Conservation (phyloP, 169 alveolate species). For the Eimeria maxima region DNA sequence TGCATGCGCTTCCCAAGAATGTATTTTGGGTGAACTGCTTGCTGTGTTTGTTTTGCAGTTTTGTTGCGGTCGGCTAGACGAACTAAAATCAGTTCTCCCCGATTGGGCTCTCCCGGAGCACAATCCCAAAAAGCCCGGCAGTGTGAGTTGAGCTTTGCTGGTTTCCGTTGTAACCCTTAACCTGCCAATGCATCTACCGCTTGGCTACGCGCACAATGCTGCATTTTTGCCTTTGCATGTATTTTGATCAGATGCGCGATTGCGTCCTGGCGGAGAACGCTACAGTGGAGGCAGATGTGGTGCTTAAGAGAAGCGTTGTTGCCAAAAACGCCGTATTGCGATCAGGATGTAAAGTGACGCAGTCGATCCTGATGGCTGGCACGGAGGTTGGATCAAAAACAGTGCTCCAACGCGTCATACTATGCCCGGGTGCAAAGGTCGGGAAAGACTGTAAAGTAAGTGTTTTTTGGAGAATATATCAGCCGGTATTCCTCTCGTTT, state of each 20-base stretch:
- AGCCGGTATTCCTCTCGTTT: background rate
- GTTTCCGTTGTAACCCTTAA: background rate
- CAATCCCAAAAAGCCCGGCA: conserved; percentile 61
- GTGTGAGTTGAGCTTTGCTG: conserved; percentile 67
- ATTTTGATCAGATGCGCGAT: conserved; percentile 79
- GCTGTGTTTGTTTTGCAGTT: conserved; percentile 43
- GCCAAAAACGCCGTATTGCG: conserved; percentile 66
- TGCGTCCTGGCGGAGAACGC: conserved; percentile 80
- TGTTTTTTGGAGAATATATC: background rate
- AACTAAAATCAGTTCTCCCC: conserved; percentile 67
- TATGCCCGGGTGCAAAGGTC: conserved; percentile 64
- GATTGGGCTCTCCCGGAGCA: conserved; percentile 82
- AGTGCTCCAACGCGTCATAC: conserved; percentile 69
- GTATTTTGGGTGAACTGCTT: background rate
- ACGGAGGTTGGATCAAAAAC: conserved; percentile 60
- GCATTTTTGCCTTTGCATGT: conserved; percentile 12
- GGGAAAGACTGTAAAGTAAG: conserved; percentile 82
- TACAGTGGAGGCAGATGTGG: conserved; percentile 66
- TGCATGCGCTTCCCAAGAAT: no score
- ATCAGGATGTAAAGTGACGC: conserved; percentile 69
- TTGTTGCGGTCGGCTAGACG: conserved; percentile 80
- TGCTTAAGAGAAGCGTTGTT: conserved; percentile 79
- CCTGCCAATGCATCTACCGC: background rate
- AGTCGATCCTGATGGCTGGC: conserved; percentile 75
- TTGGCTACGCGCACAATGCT: background rate